Evolutionary conservation across 306 rosid species (phyloP), one percentile per base, ranked within the genome.

Genomic region (Cicer judaicum): DNA sequence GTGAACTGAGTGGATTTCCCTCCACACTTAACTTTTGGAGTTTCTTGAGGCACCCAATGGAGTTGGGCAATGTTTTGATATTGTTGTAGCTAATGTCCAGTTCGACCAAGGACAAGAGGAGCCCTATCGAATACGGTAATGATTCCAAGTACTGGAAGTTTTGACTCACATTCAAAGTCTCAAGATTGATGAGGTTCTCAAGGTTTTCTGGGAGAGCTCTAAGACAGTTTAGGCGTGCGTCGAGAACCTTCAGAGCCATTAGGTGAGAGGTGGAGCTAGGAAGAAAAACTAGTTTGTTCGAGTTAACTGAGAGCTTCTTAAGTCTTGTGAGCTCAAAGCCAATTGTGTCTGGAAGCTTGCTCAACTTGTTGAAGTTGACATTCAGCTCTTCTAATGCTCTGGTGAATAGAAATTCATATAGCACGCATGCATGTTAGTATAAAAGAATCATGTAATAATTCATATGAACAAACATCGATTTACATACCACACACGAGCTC

Each of bases 321-420:
- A 92, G 87, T 77, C 84, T 88, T 39, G 56, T 79, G 39, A 94
- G 83, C 74, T 92, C 97, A 47, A 88, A 88, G 1, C 99, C 99
- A 6, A 94, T 80, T 11, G 96, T 87, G 46, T 94, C 96, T 42
- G 99, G 91, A 0, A 92, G 84, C 24, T 42, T 78, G 16, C 54
- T 82, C 67, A 94, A 78, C 85, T 85, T 79, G 89, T 94, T 94
- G 89, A 94, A 94, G 87, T 94, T 94, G 18, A 90, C 92, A 68
- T 90, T 90, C 71, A 94, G 72, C 70, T 94, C 99, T 76, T 90
- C 99, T 3, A 94, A 77, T 11, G 89, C 82, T 73, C 99, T 94
- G 83, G 6, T 42, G 6, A 14, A 16, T 65, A 48, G 73, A 68
- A 53, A 54, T 41, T 44, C 29, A 55, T 16, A 54, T 39, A 24